Evolutionary conservation across 2,329 filamentous ascomycete species (phyloP).

Genomic region (Paecilomyces sp.): DNA sequence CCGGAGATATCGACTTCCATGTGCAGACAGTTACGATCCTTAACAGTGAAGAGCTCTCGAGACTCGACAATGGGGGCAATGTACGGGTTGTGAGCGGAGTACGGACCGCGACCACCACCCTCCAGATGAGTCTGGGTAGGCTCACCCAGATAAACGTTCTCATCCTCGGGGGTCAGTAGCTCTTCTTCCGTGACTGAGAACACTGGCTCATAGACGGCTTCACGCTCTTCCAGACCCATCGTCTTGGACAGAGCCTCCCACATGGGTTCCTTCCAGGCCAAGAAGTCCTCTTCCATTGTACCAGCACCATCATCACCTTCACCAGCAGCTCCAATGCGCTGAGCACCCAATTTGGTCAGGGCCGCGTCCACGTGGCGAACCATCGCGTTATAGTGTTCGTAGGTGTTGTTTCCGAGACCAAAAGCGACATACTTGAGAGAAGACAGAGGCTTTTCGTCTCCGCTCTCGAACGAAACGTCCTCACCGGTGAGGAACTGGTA

Average conservation of each 20-base stretch:
- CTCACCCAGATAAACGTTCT: conserved; percentile 87
- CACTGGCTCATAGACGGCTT: conserved; percentile 89
- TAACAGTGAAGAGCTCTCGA: conserved; percentile 80
- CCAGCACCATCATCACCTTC: conserved; percentile 97
- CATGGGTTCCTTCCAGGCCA: conserved; percentile 99
- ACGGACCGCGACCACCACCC: conserved; percentile 74
- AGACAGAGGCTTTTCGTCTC: conserved; percentile 64
- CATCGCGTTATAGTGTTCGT: conserved; percentile 99
- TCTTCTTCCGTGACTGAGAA: conserved; percentile 76
- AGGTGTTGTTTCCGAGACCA: conserved; percentile 97
- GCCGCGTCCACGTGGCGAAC: conserved; percentile 83
- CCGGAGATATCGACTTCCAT: conserved; percentile 88
- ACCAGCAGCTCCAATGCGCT: conserved; percentile 77
- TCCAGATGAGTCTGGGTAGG: conserved; percentile 95
- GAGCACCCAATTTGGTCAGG: conserved; percentile 73
- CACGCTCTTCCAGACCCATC: conserved; percentile 88
- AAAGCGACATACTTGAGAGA: conserved; percentile 93
- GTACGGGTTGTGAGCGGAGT: conserved; percentile 94
- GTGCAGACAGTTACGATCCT: conserved; percentile 91
- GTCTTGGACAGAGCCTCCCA: conserved; percentile 77
- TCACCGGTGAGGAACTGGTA: conserved; percentile 90
- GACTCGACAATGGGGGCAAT: conserved; percentile 91
- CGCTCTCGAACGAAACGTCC: conserved; percentile 71
- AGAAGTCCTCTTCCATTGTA: conserved; percentile 99
- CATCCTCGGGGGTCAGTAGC: conserved; percentile 64